Conservation (phyloP, 345 rosid species). For the Aquilaria sinensis region DNA sequence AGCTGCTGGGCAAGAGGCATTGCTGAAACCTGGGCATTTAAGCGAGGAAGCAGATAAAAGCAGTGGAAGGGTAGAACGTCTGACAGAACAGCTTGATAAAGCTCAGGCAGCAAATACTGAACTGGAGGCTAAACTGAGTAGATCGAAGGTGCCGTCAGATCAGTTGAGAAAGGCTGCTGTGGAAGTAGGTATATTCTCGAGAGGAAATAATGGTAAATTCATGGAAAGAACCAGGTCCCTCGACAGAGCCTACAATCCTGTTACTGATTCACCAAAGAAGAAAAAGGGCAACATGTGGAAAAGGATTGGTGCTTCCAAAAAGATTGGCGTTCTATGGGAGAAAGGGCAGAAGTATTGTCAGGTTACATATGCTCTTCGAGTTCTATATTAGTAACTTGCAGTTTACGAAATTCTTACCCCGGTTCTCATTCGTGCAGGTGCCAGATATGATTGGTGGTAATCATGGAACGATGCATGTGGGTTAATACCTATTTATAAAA, state of each 20-base stretch:
- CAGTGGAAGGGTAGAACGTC: constrained; percentile 52
- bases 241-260: constrained; percentile 35
- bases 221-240: constrained; percentile 55
- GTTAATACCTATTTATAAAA: too few species aligned
- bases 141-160: constrained; percentile 85
- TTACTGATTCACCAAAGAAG: constrained; percentile 90
- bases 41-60: constrained; percentile 73
- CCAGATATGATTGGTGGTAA: too few species aligned
- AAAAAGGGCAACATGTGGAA: constrained; percentile 80
- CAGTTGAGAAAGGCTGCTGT: constrained; percentile 99
- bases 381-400: too few species aligned
- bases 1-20: constrained; percentile 57
- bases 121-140: constrained; percentile 81
- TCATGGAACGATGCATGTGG: too few species aligned
- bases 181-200: constrained; percentile 77
- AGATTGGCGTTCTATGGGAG: constrained; percentile 84
- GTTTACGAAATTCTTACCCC: too few species aligned
- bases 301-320: too few species aligned
- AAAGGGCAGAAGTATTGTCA: constrained; percentile 61
- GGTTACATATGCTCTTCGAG: too few species aligned
- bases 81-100: constrained; percentile 67
- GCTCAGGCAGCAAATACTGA: constrained; percentile 67
- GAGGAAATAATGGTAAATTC: constrained; percentile 64
- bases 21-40: constrained; percentile 45
- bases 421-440: too few species aligned